Evolutionary conservation across 2,329 filamentous ascomycete species (phyloP), one percentile per base, ranked within the genome.

Genomic region (Sporothrix protearum): DNA sequence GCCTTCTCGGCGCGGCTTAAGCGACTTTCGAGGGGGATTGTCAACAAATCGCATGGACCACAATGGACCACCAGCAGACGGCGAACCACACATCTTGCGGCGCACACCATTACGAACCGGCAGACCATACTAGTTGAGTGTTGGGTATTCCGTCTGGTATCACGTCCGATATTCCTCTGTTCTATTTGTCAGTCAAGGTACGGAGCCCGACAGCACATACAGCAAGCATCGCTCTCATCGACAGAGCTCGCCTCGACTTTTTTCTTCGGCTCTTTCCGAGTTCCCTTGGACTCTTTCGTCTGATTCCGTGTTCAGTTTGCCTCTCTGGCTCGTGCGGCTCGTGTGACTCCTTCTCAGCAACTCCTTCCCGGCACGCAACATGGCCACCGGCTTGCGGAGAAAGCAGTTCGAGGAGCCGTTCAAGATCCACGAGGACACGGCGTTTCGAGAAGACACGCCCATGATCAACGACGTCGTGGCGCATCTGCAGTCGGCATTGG

Each of bases 391-490:
- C 16, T 59, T 75, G 51, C 76, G 76, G 63, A 79, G 76, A 71
- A 76, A 74, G n/a, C 77, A 76, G 28, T 16, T 45, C 2, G 79
- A 79, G 36, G 80, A 83, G 28, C 76, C 79, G 16, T 85, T 86
- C 73, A 80, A 81, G 30, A 85, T 86, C 71, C 84, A 86, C 76
- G 82, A 86, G 73, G 85, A 86, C 80, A 80, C 78, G 9, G 78
- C 78, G 0, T 81, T 81, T 19, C 85, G 84, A 7, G 84, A 84
- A 74, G 84, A 86, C 67, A 84, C 84, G 1, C 82, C 85, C 74
- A 81, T 86, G 81, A 83, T 85, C 79, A 79, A 79, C 8, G 83
- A 84, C n/a, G 80, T 80, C 66, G 74, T 30, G 80, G 81, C 36
- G 75, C 71, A 74, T 77, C 42, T 68, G 16, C 39, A 59, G 47